phyloP scores from a whole-genome alignment of 257 asterid species.

The Rhazya stricta region DNA sequence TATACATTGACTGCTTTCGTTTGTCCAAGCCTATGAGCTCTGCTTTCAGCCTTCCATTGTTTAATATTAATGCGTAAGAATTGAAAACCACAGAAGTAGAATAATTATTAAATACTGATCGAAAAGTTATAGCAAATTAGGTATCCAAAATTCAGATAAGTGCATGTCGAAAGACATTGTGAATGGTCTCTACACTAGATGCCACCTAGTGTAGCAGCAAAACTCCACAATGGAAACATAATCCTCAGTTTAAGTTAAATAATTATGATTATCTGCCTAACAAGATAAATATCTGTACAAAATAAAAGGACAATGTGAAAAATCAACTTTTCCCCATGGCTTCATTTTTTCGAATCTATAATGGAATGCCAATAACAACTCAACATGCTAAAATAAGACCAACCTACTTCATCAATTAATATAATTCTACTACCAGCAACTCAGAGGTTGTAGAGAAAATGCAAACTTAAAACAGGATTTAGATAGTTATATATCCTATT shows the following conservation, averaged over 20 bases:
- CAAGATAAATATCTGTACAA: not conserved
- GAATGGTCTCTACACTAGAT: not conserved
- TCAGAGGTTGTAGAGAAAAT: constrained; percentile 4
- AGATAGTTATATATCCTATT: not conserved
- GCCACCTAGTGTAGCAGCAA: not conserved
- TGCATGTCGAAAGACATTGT: not conserved
- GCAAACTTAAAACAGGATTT: not conserved
- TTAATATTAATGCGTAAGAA: constrained; percentile 25
- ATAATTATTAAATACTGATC: not conserved
- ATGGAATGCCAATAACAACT: not conserved
- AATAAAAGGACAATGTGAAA: not conserved
- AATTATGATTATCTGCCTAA: not conserved
- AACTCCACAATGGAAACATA: not conserved
- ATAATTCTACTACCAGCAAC: not conserved
- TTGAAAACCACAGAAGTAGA: constrained; percentile 15
- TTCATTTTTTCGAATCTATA: not conserved
- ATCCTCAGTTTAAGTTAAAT: not conserved
- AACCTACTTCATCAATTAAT: not conserved
- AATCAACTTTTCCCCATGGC: not conserved
- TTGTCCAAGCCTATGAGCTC: constrained; percentile 97
- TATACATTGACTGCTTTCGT: constrained; percentile 75
- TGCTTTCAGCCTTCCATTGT: constrained; percentile 80
- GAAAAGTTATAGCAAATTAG: not conserved
- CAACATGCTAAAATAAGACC: not conserved
- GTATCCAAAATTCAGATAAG: not conserved